Base-by-base conservation (phyloP, 2,329 filamentous ascomycete genomes). In the Rhytidhysteron rufulum region DNA sequence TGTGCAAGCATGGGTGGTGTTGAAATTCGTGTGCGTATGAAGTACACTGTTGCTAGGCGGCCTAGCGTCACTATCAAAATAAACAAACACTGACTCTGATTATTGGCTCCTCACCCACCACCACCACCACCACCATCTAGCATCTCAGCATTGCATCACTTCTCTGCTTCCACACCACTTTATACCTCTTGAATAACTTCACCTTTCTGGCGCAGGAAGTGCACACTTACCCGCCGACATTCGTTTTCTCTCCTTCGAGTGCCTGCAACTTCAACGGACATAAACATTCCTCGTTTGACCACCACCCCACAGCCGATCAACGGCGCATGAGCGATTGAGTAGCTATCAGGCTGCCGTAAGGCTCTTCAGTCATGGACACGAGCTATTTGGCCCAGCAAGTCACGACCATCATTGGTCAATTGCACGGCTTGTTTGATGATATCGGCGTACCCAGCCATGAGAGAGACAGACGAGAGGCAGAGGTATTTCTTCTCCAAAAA, bases 391-490 rank as follows among this genome's bases (percentile, higher is more conserved):
- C 88, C 55, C 88, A 94, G 66, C 93, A 97, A 79, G 88, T 98
- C 70, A 93, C 88, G 53, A 88, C 80, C 58, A 96, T 95, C 62
- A 89, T 97, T 63, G 82, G 81, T 66, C 89, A 96, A 69, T 79
- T 98, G 45, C 91, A 97, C 69, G 86, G 86, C 50, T 79, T 97
- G 42, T 98, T 96, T 60, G 93, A 98, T 66, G 91, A 98, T 63
- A 98, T 98, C 59, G 93, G 93, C 43, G 86, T 98, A n/a, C 81
- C 91, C 20, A 82, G 74, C 58, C 89, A 95, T 81, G 93, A 97
- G 67, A 86, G 93, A 59, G 89, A 97, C 62, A 77, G 80, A 36
- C 79, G 93, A 57, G 91, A 97, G 64, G 80, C 87, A 62, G 88
- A 96, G 82, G 90, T 94, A 72, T 60, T 77, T 57, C 44, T 44